A percentile compares a stretch with the other conserved stretches of the same genome.
phyloP scores from a whole-genome alignment of 2,329 filamentous ascomycete species.

The Penicillium sp. region DNA sequence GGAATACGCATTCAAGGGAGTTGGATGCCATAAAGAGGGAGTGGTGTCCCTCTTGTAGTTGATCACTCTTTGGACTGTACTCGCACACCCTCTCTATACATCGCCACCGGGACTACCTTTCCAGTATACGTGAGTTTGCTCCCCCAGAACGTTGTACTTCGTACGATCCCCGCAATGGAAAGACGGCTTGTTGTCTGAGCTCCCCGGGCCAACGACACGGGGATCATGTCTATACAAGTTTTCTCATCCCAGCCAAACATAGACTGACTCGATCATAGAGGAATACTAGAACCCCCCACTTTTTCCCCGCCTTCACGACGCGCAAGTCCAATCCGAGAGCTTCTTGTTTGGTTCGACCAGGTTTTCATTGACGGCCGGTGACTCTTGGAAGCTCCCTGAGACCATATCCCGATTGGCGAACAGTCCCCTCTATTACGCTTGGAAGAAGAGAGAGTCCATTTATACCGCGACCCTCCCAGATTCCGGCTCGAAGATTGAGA shows the following conservation, averaged over 20 bases:
- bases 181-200: no score
- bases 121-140: not conserved
- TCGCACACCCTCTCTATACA: not conserved
- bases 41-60: not conserved
- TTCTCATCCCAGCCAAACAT: not conserved
- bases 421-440: not conserved
- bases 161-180: no score
- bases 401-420: not conserved
- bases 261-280: slow-evolving; percentile 9
- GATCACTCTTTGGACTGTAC: not conserved
- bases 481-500: not conserved
- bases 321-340: slow-evolving; percentile 17
- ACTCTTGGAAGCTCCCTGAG: not conserved
- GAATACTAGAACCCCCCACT: slow-evolving; percentile 24
- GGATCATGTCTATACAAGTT: not conserved
- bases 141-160: no score
- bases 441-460: not conserved
- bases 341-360: not conserved
- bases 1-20: no score
- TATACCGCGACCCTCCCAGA: not conserved
- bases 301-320: slow-evolving; percentile 28
- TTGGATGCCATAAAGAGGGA: slow-evolving; percentile 11
- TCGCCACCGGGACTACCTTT: not conserved
- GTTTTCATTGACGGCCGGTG: not conserved
- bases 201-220: no score